Evolutionary conservation across 164 flowering plant species (phyloP).

Genomic region (Vitis labrusca): DNA sequence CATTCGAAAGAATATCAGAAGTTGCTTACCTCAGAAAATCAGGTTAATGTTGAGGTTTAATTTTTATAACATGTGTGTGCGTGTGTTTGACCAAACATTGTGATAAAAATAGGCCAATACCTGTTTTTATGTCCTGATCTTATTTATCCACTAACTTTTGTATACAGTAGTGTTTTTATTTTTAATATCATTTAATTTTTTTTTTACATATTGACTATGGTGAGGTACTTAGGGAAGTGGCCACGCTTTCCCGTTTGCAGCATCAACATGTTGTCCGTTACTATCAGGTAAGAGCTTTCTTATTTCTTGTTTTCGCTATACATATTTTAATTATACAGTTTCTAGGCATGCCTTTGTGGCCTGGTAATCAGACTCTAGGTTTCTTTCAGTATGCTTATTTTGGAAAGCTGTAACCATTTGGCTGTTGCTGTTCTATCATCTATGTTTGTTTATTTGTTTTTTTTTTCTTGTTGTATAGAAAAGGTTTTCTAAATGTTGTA

Average conservation of each 20-base stretch:
- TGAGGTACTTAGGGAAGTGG: constrained; percentile 83
- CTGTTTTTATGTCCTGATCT: not conserved
- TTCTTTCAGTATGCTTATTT: not conserved
- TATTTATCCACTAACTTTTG: not conserved
- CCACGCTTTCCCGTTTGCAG: constrained; percentile 96
- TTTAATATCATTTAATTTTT: not conserved
- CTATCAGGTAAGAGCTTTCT: constrained; percentile 65
- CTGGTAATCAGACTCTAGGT: not conserved
- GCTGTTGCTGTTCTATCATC: too few species aligned
- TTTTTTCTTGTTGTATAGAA: not conserved
- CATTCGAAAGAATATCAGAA: not conserved
- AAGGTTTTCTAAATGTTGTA: too few species aligned
- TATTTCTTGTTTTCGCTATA: not conserved
- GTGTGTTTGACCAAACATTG: too few species aligned
- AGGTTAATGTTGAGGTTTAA: not conserved
- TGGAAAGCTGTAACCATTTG: too few species aligned
- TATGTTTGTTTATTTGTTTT: not conserved
- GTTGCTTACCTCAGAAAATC: not conserved
- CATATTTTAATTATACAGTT: constrained; percentile 3
- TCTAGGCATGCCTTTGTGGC: not conserved
- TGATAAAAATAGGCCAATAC: not conserved
- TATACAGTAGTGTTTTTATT: not conserved
- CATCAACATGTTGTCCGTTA: constrained; percentile 99
- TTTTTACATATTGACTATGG: constrained; percentile 18
- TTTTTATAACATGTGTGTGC: not conserved